These are phyloP conservation scores for peach (Prunus persica) DNA, from an alignment of 306 rosid species.

Conservation along the genomic window DNA sequence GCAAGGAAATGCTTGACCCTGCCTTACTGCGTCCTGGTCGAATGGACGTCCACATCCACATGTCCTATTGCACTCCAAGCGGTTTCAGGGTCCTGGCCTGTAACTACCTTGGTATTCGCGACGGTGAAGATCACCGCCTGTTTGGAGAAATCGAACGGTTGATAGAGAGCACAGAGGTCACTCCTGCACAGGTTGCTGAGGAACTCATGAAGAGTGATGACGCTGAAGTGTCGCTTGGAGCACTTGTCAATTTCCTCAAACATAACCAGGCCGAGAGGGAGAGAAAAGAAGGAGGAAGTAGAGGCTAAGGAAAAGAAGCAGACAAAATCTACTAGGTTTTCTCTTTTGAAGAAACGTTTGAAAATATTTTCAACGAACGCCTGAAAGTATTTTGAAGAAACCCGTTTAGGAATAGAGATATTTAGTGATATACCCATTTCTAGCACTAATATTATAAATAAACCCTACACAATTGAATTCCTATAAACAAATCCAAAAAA, in stretches of 20 bases:
- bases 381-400: too few species aligned
- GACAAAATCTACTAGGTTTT: too few species aligned
- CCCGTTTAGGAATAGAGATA: too few species aligned
- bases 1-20: slow-evolving; percentile 40
- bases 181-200: slow-evolving; percentile 52
- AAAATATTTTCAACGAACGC: too few species aligned
- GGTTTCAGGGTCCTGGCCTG: slow-evolving; percentile 39
- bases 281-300: too few species aligned
- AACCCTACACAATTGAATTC: too few species aligned
- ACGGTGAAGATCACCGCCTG: background rate
- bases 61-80: slow-evolving; percentile 36
- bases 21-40: slow-evolving; percentile 51
- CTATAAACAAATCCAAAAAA: too few species aligned
- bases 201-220: slow-evolving; percentile 44
- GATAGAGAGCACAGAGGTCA: slow-evolving; percentile 27
- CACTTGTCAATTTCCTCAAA: slow-evolving; percentile 21
- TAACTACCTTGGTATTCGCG: slow-evolving; percentile 34
- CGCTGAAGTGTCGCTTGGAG: slow-evolving; percentile 24
- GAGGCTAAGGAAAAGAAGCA: too few species aligned
- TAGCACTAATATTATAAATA: too few species aligned
- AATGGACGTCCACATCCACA: slow-evolving; percentile 55
- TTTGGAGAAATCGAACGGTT: slow-evolving; percentile 26
- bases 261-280: background rate
- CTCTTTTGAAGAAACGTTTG: too few species aligned
- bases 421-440: too few species aligned